These are phyloP conservation scores for Exophiala viscosa DNA, from an alignment of 2,329 filamentous ascomycete species.

Conservation along the genomic window DNA sequence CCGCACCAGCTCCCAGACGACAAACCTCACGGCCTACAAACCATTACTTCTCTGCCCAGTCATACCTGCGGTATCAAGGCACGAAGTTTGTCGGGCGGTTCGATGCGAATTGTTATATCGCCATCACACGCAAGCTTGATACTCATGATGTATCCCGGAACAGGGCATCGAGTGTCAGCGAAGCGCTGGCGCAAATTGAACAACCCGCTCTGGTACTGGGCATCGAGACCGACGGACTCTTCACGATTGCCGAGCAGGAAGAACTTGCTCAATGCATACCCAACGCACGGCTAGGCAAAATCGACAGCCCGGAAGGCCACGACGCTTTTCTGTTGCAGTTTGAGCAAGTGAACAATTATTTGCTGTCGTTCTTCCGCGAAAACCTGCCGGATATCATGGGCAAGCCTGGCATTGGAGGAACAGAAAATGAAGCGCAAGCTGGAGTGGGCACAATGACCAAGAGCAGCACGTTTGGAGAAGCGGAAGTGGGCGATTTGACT, in stretches of 20 bases:
- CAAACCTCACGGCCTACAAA: constrained; percentile 41
- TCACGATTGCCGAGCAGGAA: constrained; percentile 94
- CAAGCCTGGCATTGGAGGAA: constrained; percentile 44
- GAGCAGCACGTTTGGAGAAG: constrained; percentile 90
- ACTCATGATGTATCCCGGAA: constrained; percentile 90
- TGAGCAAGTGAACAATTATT: constrained; percentile 88
- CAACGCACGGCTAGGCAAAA: constrained; percentile 72
- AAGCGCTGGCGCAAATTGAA: constrained; percentile 75
- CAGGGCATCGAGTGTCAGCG: constrained; percentile 59
- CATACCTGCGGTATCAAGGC: constrained; percentile 93
- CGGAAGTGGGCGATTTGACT: constrained; percentile 79
- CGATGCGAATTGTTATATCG: constrained; percentile 98
- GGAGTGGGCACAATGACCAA: constrained; percentile 66
- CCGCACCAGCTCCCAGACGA: constrained; percentile 31
- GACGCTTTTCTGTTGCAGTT: constrained; percentile 96
- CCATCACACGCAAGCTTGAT: constrained; percentile 95
- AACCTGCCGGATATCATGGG: constrained; percentile 85
- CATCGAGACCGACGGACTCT: constrained; percentile 92
- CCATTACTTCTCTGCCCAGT: constrained; percentile 98
- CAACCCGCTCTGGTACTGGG: constrained; percentile 89
- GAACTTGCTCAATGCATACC: constrained; percentile 81
- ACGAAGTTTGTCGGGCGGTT: constrained; percentile 96
- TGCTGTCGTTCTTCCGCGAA: constrained; percentile 77
- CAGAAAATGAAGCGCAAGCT: constrained; percentile 38
- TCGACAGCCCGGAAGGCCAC: constrained; percentile 91